Evolutionary conservation across 495 filamentous ascomycete genomes (phyloP).

Genomic region (Podospora pseudoanserina): DNA sequence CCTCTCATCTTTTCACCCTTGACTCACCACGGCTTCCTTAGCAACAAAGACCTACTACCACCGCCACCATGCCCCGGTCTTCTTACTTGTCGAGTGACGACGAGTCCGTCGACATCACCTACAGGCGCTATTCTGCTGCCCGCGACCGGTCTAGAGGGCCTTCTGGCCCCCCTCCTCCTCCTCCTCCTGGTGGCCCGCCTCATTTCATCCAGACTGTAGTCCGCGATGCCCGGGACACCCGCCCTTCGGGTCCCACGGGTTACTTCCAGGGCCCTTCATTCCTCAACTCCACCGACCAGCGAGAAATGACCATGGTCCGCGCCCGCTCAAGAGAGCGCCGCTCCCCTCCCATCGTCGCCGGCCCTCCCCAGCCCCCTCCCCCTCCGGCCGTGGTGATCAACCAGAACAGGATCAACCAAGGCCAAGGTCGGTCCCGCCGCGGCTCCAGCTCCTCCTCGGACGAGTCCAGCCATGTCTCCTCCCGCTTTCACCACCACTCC

Average conservation of each 20-base stretch:
- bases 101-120: constrained; percentile 43
- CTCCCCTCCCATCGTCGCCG: constrained; percentile 23
- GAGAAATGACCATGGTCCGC: constrained; percentile 33
- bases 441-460: constrained; percentile 39
- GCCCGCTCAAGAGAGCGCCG: constrained; percentile 43
- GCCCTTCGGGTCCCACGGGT: constrained; percentile 24
- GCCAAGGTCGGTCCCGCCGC: constrained; percentile 1
- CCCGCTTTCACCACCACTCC: constrained; percentile 16
- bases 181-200: constrained; percentile 29
- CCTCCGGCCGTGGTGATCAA: constrained; percentile 26
- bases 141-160: constrained; percentile 20
- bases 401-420: constrained; percentile 8
- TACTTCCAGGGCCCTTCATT: constrained; percentile 34
- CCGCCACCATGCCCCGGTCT: constrained; percentile 18
- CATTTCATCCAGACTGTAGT: constrained; percentile 40
- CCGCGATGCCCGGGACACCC: constrained; percentile 27
- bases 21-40: not conserved
- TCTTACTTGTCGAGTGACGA: constrained; percentile 30
- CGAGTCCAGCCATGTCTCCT: constrained; percentile 17
- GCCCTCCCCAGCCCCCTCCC: constrained; percentile 7
- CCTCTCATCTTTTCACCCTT: not conserved
- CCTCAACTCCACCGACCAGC: constrained; percentile 28
- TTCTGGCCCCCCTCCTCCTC: constrained; percentile 31
- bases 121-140: constrained; percentile 30
- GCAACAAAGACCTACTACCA: not conserved